These are phyloP conservation scores for Pseudogymnoascus sp. DNA, from an alignment of 2,329 filamentous ascomycete species.

Conservation along the genomic window DNA sequence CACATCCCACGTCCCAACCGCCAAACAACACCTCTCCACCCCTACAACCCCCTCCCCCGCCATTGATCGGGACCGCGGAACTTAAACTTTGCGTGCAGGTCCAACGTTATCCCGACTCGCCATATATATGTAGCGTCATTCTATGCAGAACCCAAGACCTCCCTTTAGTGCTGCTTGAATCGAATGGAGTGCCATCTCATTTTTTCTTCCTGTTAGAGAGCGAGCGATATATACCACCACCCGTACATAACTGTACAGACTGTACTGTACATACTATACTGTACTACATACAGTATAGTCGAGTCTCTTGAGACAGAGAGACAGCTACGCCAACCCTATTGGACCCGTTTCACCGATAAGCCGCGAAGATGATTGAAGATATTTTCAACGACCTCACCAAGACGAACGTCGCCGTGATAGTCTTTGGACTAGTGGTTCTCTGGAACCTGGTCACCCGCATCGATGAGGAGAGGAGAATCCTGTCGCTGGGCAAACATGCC, in stretches of 20 bases:
- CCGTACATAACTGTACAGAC: not conserved
- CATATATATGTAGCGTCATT: not conserved
- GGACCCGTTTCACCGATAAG: not conserved
- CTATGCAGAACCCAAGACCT: not conserved
- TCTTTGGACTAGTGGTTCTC: not conserved
- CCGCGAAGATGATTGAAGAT: slow-evolving; percentile 2
- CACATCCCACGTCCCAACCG: not conserved
- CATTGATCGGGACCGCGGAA: not conserved
- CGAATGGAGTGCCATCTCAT: not conserved
- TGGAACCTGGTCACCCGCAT: slow-evolving; percentile 28
- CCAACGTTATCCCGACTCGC: not conserved
- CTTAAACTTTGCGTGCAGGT: not conserved
- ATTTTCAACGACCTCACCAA: not conserved
- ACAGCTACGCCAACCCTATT: not conserved
- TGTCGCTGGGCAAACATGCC: slow-evolving; percentile 38
- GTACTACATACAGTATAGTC: not conserved
- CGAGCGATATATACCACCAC: not conserved
- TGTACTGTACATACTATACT: not conserved
- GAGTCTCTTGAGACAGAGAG: not conserved
- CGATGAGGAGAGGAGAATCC: slow-evolving; percentile 37
- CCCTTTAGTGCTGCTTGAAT: not conserved
- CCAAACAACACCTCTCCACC: not conserved
- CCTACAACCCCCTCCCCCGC: not conserved
- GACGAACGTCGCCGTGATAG: not conserved
- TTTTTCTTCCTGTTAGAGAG: not conserved